Conservation (phyloP, 2,329 filamentous ascomycete species). For the Neofusicoccum sp. region DNA sequence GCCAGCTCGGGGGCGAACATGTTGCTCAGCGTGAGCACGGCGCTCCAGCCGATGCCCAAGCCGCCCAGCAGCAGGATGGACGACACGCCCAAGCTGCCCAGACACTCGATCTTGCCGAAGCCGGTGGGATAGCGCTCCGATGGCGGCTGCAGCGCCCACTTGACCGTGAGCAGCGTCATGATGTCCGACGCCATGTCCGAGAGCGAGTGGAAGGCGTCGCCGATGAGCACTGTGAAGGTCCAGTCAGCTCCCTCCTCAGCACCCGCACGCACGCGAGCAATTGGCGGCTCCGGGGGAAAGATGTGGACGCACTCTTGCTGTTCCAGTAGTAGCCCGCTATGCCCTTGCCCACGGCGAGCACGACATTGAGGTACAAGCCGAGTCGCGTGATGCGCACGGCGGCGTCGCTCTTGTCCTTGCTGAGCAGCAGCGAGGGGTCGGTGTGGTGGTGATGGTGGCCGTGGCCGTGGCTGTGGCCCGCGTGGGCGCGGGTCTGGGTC, state of each 20-base stretch:
- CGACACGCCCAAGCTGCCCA: slow-evolving; percentile 90
- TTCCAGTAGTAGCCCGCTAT: slow-evolving; percentile 92
- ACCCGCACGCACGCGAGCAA: neutral
- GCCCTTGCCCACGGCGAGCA: slow-evolving; percentile 92
- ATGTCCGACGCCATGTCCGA: slow-evolving; percentile 95
- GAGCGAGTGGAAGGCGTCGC: slow-evolving; percentile 92
- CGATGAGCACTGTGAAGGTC: slow-evolving; percentile 63
- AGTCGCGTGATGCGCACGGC: slow-evolving; percentile 91
- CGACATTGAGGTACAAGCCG: slow-evolving; percentile 82
- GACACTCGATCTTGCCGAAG: slow-evolving; percentile 96
- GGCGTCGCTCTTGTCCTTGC: slow-evolving; percentile 82
- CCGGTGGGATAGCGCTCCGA: slow-evolving; percentile 82
- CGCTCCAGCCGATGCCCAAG: slow-evolving; percentile 79
- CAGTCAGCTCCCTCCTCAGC: neutral
- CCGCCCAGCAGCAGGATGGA: slow-evolving; percentile 86
- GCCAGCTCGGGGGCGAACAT: slow-evolving; percentile 50
- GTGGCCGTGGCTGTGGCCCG: slow-evolving; percentile 55
- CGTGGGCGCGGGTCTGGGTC: slow-evolving; percentile 33
- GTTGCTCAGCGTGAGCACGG: slow-evolving; percentile 56
- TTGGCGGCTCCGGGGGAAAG: neutral
- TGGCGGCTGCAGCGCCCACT: slow-evolving; percentile 84
- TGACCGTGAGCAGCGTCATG: slow-evolving; percentile 89
- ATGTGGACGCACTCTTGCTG: slow-evolving; percentile 60
- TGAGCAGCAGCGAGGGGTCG: slow-evolving; percentile 80
- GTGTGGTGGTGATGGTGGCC: slow-evolving; percentile 70